Base-by-base conservation (phyloP, 179 eudicot species). In the Spinacia oleracea region DNA sequence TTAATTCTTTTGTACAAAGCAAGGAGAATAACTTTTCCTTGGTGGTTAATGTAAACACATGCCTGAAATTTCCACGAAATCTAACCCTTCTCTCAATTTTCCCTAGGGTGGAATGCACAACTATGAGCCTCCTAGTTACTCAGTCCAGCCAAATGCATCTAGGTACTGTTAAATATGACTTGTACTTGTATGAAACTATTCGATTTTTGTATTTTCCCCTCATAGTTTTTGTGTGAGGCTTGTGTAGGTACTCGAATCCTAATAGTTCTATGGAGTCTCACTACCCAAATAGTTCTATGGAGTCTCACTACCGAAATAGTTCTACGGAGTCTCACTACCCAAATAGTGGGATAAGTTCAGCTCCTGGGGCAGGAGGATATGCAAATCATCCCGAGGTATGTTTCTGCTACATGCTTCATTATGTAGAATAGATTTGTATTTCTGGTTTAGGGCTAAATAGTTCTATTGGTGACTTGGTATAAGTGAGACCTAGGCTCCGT, bases 61-160 rank as follows among this genome's bases (percentile, higher is more conserved):
- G 40, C 4, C 40, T 3, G 40, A 38, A 38, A 38, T 38, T 38
- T 38, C 40, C 40, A 38, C 40, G 48, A 43, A 11, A 29, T 14
- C 74, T 80, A 46, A 79, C 75, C 70, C 64, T 70, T 77, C 55
- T 60, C 20, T 70, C 73, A 11, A 50, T 75, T 70, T 63, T 75
- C 82, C 45, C 53, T 76, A 85, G 93, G 91, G 87, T 77, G 87
- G 83, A 56, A 72, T 79, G 80, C 89, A 76, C 27, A 91, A 86
- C 70, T 88, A 82, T 78, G 92, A 82, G 34, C 71, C 80, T 73
- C 82, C 88, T 59, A 84, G 84, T 63, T 90, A 89, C 84, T 86
- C 90, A 64, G 85, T 83, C 76, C 89, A 72, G 83, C 80, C 91
- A 79, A 87, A 83, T 76, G 86, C 86, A 70, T 59, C 89, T 59